Percentiles rank a stretch among this genome's conserved stretches.
These are phyloP conservation scores for Cytospora piceicola DNA, from an alignment of 2,329 filamentous ascomycete species.

Conservation along the genomic window DNA sequence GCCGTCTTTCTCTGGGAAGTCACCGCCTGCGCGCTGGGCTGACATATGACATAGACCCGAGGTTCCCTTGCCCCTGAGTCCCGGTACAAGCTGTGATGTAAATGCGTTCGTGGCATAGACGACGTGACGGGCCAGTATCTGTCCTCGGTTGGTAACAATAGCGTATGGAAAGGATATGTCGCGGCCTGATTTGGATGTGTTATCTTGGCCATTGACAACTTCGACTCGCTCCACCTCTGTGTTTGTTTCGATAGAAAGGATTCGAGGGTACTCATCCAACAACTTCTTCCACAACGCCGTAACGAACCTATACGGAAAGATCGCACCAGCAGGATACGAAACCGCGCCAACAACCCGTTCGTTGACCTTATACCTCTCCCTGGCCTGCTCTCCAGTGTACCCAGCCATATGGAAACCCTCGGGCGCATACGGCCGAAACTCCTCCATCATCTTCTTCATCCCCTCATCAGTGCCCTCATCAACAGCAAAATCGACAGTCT, in stretches of 20 bases:
- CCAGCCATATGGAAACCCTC: constrained; percentile 35
- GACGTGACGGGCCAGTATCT: constrained; percentile 52
- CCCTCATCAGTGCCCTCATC: constrained; percentile 37
- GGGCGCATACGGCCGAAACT: constrained; percentile 35
- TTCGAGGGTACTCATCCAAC: constrained; percentile 39
- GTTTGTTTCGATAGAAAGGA: constrained; percentile 44
- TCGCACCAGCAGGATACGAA: constrained; percentile 50
- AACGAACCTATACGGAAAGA: constrained; percentile 57
- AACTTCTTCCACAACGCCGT: constrained; percentile 50
- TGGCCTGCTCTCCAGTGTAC: constrained; percentile 42
- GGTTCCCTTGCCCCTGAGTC: constrained; percentile 50
- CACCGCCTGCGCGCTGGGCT: constrained; percentile 48
- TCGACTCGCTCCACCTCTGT: constrained; percentile 43
- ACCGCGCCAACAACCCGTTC: constrained; percentile 46
- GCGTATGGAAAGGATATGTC: constrained; percentile 41
- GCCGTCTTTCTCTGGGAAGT: constrained; percentile 40
- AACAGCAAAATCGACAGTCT: constrained; percentile 52
- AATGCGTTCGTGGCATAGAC: constrained; percentile 63
- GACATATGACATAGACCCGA: constrained; percentile 55
- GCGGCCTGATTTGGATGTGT: background rate
- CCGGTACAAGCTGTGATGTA: constrained; percentile 54
- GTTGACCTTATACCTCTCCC: constrained; percentile 43
- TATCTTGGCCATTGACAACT: constrained; percentile 5
- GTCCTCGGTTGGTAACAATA: constrained; percentile 50
- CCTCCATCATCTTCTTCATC: constrained; percentile 46